phyloP scores from a whole-genome alignment of 163 green algal species.

The Chloromonas sp. region DNA sequence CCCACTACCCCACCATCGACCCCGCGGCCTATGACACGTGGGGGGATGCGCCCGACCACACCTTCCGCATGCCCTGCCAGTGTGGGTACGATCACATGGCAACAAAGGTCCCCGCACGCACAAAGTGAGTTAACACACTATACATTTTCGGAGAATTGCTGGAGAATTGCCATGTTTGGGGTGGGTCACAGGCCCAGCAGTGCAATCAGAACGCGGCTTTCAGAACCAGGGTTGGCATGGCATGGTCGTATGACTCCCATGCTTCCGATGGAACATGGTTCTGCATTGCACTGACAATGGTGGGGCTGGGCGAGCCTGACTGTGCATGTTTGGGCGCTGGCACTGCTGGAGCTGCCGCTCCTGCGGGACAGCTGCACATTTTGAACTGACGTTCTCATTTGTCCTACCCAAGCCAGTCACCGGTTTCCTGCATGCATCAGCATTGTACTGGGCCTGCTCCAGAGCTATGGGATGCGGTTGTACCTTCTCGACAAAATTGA shows the following conservation, averaged over 20 bases:
- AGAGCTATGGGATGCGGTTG: neutral
- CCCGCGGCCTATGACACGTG: neutral
- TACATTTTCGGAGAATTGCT: no score
- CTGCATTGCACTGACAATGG: neutral
- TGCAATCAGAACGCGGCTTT: neutral
- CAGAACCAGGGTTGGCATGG: neutral
- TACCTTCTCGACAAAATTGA: neutral
- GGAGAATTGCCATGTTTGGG: neutral
- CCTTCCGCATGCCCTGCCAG: slow-evolving; percentile 6
- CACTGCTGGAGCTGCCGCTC: no score
- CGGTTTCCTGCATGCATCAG: no score
- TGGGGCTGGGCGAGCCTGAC: no score
- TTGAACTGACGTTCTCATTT: no score
- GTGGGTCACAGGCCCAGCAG: neutral
- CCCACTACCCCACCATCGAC: slow-evolving; percentile 6
- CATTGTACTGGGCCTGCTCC: neutral
- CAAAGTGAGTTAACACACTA: neutral
- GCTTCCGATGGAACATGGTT: neutral
- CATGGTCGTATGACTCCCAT: neutral
- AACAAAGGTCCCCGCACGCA: neutral
- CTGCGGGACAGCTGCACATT: no score
- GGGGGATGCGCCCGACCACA: neutral
- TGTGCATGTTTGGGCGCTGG: no score
- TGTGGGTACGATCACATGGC: slow-evolving; percentile 8
- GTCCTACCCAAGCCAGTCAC: no score